Evolutionary conservation across 345 rosid species (phyloP), one percentile per base, ranked within the genome.

Genomic region (Nasturtium officinale): DNA sequence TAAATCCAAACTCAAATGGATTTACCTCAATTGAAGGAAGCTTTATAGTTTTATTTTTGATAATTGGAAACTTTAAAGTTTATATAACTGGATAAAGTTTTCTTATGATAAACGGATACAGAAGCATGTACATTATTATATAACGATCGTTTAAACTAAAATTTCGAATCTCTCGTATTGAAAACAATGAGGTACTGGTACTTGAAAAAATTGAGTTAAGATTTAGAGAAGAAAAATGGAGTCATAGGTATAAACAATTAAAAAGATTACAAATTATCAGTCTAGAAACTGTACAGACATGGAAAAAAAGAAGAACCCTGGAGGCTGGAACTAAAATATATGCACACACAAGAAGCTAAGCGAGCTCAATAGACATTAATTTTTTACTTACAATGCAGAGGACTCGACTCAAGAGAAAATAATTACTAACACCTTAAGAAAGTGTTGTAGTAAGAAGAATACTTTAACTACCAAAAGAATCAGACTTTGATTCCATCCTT

Each of bases 401-500:
- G 74, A 60, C 68, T 48, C 9, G 47, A 60, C 78, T 67, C 47
- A 21, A 18, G 16, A 20, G 48, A 25, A 61, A 54, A 21, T n/a
- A 43, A 54, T 32, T 51, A 47, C 67, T 7, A 57, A 55, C 62
- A 77, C 73, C 73, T 77, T 64, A 4, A 17, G 57, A 50, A 43
- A 47, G 68, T 58, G 68, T 33, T 17, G 3, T 75, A 46, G 60
- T 46, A 76, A 53, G 70, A 68, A 32, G 46, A 68, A 68, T 59
- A 75, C 48, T 61, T 42, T 30, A 25, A 62, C 79, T 54, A 76
- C 79, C 61, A 50, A 84, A 87, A 84, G 96, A 90, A 89, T 87
- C 97, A 85, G 87, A 85, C 78, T 78, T 86, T 90, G 98, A 90
- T 85, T 88, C 91, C 74, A 65, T 15, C 75, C 54, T 57, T 57